Evolutionary conservation across 257 asterid genomes (phyloP).

Genomic region (Jacaranda copaia): DNA sequence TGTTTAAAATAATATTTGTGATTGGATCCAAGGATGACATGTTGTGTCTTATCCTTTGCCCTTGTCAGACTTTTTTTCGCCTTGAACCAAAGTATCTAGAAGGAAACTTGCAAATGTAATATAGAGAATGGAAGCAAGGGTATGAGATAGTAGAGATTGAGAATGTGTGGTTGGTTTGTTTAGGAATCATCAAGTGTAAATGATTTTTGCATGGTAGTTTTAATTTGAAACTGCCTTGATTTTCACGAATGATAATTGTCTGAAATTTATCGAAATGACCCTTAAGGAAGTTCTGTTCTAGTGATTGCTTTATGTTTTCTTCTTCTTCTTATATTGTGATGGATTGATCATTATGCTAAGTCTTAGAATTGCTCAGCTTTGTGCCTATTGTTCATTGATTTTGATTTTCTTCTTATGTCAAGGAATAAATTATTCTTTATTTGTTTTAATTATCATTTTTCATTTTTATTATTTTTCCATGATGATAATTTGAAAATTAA

Average conservation of each 20-base stretch:
- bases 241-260: not conserved
- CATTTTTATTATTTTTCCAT: slow-evolving; percentile 18
- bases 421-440: slow-evolving; percentile 29
- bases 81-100: no score
- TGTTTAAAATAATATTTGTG: no score
- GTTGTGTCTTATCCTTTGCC: no score
- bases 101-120: no score
- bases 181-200: no score
- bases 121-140: no score
- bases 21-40: no score
- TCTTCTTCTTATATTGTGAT: slow-evolving; percentile 16
- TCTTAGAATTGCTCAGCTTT: not conserved
- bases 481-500: slow-evolving; percentile 26
- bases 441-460: slow-evolving; percentile 20
- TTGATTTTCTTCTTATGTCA: not conserved
- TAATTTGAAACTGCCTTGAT: no score
- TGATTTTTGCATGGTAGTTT: no score
- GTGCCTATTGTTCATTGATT: not conserved
- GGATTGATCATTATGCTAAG: not conserved
- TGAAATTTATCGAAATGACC: slow-evolving; percentile 2
- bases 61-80: no score
- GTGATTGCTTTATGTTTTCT: slow-evolving; percentile 5
- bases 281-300: slow-evolving; percentile 3
- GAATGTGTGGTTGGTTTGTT: no score
- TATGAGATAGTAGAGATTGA: no score